Evolutionary conservation across 2,329 filamentous ascomycete species (phyloP).

Genomic region (Fusarium sublunatum): DNA sequence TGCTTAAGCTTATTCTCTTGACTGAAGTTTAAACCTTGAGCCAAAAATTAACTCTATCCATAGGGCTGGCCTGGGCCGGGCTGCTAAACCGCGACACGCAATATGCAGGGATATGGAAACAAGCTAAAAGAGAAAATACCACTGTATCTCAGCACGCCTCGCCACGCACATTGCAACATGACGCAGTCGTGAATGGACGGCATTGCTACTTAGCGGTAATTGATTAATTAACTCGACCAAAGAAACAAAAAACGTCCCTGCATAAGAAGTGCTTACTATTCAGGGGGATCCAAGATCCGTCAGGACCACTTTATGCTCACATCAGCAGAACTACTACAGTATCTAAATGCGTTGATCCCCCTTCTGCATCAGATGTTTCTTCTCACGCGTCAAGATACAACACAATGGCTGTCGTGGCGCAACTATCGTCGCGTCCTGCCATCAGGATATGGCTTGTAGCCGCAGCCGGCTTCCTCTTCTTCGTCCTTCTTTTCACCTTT

Average conservation of each 20-base stretch:
- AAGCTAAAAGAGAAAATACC: too few relatives aligned
- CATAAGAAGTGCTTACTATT: background rate
- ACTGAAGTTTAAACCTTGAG: background rate
- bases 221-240: too few relatives aligned
- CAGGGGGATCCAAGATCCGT: slow-evolving; percentile 5
- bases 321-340: background rate
- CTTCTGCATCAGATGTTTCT: background rate
- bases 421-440: slow-evolving; percentile 26
- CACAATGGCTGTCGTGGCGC: slow-evolving; percentile 25
- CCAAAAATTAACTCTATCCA: too few relatives aligned
- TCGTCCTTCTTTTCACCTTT: slow-evolving; percentile 32
- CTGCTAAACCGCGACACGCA: too few relatives aligned
- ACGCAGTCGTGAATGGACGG: too few relatives aligned
- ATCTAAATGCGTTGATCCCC: background rate
- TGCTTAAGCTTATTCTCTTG: too few relatives aligned
- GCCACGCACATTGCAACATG: background rate
- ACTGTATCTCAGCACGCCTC: too few relatives aligned
- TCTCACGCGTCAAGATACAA: background rate
- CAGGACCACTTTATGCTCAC: slow-evolving; percentile 1
- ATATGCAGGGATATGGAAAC: background rate
- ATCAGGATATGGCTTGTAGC: slow-evolving; percentile 16
- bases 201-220: too few relatives aligned
- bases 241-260: background rate
- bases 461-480: slow-evolving; percentile 14
- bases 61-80: background rate